Conservation (phyloP, 257 asterid species). For the Forsythia suspensa region DNA sequence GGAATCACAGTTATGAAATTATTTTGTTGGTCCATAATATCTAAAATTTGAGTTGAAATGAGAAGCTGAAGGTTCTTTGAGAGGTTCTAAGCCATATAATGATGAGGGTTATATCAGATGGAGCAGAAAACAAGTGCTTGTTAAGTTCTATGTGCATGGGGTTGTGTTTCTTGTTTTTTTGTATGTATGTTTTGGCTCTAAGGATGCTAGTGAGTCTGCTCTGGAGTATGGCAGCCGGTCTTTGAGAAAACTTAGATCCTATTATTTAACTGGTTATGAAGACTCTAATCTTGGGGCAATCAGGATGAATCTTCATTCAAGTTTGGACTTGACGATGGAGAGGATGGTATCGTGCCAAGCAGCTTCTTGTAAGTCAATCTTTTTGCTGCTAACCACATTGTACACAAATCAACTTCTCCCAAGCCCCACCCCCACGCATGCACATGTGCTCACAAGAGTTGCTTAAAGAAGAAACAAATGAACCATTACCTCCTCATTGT, state of each 20-base stretch:
- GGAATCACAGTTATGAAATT: constrained; percentile 12
- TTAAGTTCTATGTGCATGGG: no score
- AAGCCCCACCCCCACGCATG: background rate
- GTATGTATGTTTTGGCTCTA: constrained; percentile 44
- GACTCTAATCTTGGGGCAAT: constrained; percentile 43
- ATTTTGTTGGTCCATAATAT: constrained; percentile 28
- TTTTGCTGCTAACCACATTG: background rate
- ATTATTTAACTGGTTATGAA: constrained; percentile 52
- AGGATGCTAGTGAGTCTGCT: constrained; percentile 43
- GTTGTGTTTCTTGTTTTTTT: constrained; percentile 30
- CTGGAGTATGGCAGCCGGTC: constrained; percentile 52
- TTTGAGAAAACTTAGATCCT: constrained; percentile 47
- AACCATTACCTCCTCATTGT: background rate
- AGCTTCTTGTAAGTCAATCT: constrained; percentile 40
- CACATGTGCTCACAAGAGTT: background rate
- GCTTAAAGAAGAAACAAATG: background rate
- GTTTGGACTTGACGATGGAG: constrained; percentile 42
- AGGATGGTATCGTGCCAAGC: constrained; percentile 35
- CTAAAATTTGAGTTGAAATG: constrained; percentile 21
- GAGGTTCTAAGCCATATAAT: no score
- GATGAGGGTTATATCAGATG: no score
- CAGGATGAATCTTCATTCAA: constrained; percentile 30
- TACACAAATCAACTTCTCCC: background rate
- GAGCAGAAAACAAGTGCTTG: no score
- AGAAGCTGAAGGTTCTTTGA: constrained; percentile 25